Base-by-base conservation (phyloP, 805 yeast genomes). In the Teunomyces atbi region DNA sequence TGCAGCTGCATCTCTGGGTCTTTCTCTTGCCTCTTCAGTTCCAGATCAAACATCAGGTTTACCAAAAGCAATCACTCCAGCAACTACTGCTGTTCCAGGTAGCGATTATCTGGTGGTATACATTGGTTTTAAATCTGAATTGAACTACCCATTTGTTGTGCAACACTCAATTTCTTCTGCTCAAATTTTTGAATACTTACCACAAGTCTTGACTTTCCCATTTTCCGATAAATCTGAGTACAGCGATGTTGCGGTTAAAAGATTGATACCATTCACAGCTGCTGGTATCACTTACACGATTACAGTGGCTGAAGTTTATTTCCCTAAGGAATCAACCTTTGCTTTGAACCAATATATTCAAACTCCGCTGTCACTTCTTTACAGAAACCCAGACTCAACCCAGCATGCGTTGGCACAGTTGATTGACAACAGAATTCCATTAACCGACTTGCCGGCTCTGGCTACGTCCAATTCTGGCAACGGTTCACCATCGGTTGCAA, bases 261-360 rank as follows among this genome's bases (percentile, higher is more conserved):
- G 84, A 62, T 75, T 92, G 56, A 82, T 84, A 49, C 98, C 98
- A 32, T 86, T 82, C 60, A 75, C 83, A 13, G 77, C 88, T 2
- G 47, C 53, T 11, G 74, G 69, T 26, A 58, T 70, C 46, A 53
- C 65, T 38, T 92, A 89, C 64, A 78, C 89, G 49, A 88, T 88
- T 45, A 86, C 97, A 0, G 87, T 91, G 50, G 98, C 97, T 5
- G 86, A 86, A 62, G 85, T 89, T 45, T 89, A 86, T 62, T 85
- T 89, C 69, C 96, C 96, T 18, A 62, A 68, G 8, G 62, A 65
- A 10, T 66, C 76, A 26, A 76, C 87, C 13, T 55, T 62, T 1
- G 61, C 69, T 0, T 71, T 92, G 51, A 78, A 79, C 48, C 65
- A 65, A 13, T 64, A 73, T 32, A 64, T 92, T 36, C 66, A 71